phyloP scores from a whole-genome alignment of 2,329 filamentous ascomycete genomes.

The Botryosphaeria dothidea region DNA sequence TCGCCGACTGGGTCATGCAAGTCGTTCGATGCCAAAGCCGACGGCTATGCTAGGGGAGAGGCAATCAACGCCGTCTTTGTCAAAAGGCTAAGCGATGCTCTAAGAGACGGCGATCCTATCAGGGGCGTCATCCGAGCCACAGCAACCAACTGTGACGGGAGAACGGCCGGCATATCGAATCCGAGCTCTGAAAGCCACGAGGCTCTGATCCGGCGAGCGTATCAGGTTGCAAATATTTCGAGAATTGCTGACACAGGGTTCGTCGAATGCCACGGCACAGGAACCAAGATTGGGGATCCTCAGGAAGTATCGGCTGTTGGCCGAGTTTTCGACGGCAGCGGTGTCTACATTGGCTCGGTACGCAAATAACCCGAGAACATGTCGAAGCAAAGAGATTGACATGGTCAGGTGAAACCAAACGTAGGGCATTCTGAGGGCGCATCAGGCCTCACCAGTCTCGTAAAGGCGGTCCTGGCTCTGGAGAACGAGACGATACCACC shows the following conservation, averaged over 20 bases:
- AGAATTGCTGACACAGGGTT: not conserved
- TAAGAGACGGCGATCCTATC: slow-evolving; percentile 37
- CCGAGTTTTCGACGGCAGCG: not conserved
- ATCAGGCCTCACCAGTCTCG: slow-evolving; percentile 43
- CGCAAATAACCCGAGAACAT: not conserved
- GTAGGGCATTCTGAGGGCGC: slow-evolving; percentile 49
- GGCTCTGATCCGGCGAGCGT: slow-evolving; percentile 33
- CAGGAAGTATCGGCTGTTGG: slow-evolving; percentile 23
- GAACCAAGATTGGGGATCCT: slow-evolving; percentile 26
- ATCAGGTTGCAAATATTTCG: slow-evolving; percentile 24
- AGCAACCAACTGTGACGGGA: slow-evolving; percentile 24
- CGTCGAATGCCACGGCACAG: slow-evolving; percentile 22
- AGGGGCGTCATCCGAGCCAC: slow-evolving; percentile 35
- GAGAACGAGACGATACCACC: slow-evolving; percentile 44
- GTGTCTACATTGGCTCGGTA: slow-evolving; percentile 25
- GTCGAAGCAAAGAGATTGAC: not conserved
- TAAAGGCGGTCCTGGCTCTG: slow-evolving; percentile 47
- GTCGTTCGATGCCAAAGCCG: slow-evolving; percentile 33
- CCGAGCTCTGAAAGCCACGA: slow-evolving; percentile 28
- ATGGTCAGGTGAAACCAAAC: slow-evolving; percentile 21
- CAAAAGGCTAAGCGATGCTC: slow-evolving; percentile 32
- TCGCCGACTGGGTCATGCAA: slow-evolving; percentile 30
- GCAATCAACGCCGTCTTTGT: slow-evolving; percentile 35
- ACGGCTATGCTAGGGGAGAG: slow-evolving; percentile 40
- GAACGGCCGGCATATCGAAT: slow-evolving; percentile 28